These are phyloP conservation scores for Cystoisospora suis DNA, from an alignment of 169 alveolate species.

Conservation along the genomic window DNA sequence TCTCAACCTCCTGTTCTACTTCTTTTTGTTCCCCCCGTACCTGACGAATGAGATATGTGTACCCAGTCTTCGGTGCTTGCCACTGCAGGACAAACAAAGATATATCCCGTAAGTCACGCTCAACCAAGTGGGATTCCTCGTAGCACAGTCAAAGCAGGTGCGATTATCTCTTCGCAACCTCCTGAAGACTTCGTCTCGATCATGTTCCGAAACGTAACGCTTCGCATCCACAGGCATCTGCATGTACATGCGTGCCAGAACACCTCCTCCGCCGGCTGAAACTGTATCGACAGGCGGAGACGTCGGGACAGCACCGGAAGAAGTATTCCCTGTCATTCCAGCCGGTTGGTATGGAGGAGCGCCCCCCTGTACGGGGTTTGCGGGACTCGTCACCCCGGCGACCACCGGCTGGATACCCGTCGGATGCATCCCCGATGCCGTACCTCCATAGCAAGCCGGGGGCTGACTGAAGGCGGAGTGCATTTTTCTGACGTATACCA, in stretches of 20 bases:
- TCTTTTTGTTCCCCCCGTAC: too few species aligned
- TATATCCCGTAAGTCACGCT: conserved; percentile 92
- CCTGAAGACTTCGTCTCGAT: conserved; percentile 55
- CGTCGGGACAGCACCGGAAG: background rate
- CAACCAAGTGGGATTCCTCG: conserved; percentile 96
- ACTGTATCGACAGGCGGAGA: background rate
- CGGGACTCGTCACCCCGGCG: too few species aligned
- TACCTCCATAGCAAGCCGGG: too few species aligned
- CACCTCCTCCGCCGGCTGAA: background rate
- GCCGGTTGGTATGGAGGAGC: background rate
- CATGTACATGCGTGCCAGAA: conserved; percentile 44
- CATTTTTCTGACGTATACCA: too few species aligned
- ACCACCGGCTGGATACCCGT: too few species aligned
- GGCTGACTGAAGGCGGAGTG: too few species aligned
- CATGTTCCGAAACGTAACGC: conserved; percentile 49
- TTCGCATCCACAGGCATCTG: conserved; percentile 55
- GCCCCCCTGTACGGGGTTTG: background rate
- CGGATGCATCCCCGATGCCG: too few species aligned
- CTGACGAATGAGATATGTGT: conserved; percentile 94
- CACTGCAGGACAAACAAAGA: conserved; percentile 95
- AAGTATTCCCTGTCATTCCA: background rate
- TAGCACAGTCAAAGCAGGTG: conserved; percentile 93
- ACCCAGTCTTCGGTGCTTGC: conserved; percentile 94
- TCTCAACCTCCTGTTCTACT: too few species aligned
- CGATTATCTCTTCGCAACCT: conserved; percentile 57